Percentiles rank a stretch among this genome's conserved stretches.
phyloP scores from a whole-genome alignment of 169 alveolate genomes.

The Plasmodium malariae region DNA sequence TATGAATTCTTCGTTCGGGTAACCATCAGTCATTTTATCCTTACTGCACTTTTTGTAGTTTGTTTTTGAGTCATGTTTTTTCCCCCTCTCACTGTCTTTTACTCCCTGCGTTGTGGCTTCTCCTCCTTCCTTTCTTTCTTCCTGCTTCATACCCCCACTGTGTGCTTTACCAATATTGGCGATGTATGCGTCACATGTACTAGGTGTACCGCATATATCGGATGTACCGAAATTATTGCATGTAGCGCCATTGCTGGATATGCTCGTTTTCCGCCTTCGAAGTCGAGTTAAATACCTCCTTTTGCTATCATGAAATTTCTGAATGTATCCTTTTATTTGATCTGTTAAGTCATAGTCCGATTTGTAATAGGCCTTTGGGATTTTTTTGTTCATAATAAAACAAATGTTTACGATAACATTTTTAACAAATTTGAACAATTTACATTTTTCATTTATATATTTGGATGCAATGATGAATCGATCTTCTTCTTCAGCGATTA shows the following conservation, averaged over 20 bases:
- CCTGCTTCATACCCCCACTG: neutral
- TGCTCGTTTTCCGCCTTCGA: neutral
- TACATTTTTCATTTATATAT: constrained; percentile 45
- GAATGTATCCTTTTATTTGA: constrained; percentile 2
- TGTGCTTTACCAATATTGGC: too few relatives aligned
- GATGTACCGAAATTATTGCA: neutral
- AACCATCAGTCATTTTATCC: neutral
- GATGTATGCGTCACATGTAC: too few relatives aligned
- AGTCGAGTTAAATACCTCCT: constrained; percentile 11
- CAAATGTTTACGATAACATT: constrained; percentile 29
- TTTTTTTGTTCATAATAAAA: constrained; percentile 11
- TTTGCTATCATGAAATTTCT: constrained; percentile 27
- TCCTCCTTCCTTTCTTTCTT: too few relatives aligned
- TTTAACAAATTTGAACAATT: constrained; percentile 18
- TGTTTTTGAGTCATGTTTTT: too few relatives aligned
- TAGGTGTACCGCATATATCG: too few relatives aligned
- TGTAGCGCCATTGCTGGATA: neutral
- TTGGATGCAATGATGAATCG: constrained; percentile 67
- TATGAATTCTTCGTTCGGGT: neutral
- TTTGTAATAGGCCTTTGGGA: constrained; percentile 47
- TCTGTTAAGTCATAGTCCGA: constrained; percentile 27
- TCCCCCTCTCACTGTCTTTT: too few relatives aligned
- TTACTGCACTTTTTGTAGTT: too few relatives aligned
- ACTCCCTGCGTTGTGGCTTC: too few relatives aligned
- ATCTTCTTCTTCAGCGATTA: constrained; percentile 75